phyloP scores from a whole-genome alignment of 179 eudicot genomes.

The Beta macrorhiza region DNA sequence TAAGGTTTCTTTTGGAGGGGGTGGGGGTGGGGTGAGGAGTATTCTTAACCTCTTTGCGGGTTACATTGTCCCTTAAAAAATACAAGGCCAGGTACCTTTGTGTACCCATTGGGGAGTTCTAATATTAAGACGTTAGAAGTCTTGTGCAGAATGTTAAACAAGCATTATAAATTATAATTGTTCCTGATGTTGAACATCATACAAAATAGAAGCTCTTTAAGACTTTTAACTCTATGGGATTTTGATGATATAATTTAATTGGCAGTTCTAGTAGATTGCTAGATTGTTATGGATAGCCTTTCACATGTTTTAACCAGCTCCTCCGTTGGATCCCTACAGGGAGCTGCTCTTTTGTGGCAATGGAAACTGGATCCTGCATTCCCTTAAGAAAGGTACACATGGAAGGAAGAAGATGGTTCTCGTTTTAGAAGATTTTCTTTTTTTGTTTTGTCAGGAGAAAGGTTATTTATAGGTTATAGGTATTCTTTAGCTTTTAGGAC shows the following conservation, averaged over 20 bases:
- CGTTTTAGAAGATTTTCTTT: not conserved
- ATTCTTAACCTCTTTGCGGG: not conserved
- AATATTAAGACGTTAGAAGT: not conserved
- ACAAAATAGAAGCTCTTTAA: not conserved
- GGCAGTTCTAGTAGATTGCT: conserved; percentile 9
- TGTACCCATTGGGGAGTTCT: not conserved
- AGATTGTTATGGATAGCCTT: conserved; percentile 23
- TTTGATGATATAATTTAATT: not conserved
- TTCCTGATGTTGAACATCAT: not conserved
- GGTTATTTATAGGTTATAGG: not conserved
- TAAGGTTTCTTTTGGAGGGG: too few species aligned
- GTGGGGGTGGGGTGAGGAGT: too few species aligned
- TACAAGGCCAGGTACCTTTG: not conserved
- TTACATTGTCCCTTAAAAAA: not conserved
- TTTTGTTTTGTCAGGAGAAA: not conserved
- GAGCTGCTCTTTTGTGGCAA: conserved; percentile 9
- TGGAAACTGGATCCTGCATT: conserved; percentile 6
- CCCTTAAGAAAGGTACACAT: conserved; percentile 9
- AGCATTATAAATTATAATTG: not conserved
- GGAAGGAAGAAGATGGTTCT: conserved; percentile 8
- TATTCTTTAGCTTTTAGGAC: not conserved
- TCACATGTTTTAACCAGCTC: not conserved
- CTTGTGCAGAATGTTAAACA: not conserved
- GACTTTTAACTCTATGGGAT: not conserved
- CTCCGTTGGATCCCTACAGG: conserved; percentile 16